These are phyloP conservation scores for Aspergillus novoparasiticus DNA, from an alignment of 2,329 filamentous ascomycete species.

Conservation along the genomic window DNA sequence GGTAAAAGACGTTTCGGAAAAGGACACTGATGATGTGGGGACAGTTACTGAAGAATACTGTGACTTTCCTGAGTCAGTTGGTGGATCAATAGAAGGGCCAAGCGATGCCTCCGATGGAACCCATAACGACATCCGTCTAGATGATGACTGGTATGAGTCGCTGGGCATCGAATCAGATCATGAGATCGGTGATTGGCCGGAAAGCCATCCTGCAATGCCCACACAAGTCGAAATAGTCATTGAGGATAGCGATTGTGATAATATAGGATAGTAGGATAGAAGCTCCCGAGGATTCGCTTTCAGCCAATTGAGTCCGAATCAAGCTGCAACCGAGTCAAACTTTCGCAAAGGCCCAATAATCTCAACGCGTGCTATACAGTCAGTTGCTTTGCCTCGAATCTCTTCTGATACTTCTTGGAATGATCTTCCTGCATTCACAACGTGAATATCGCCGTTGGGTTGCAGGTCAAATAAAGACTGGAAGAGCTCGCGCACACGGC, in stretches of 20 bases:
- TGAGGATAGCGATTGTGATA: conserved; percentile 59
- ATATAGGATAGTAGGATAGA: conserved; percentile 48
- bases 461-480: conserved; percentile 52
- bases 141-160: conserved; percentile 38
- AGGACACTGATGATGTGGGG: background rate
- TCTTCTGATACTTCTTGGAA: conserved; percentile 55
- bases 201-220: conserved; percentile 12
- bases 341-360: conserved; percentile 37
- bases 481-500: conserved; percentile 75
- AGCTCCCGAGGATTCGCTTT: background rate
- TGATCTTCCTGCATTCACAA: conserved; percentile 57
- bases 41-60: background rate
- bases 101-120: conserved; percentile 20
- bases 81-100: conserved; percentile 12
- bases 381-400: conserved; percentile 33
- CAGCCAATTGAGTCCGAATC: background rate
- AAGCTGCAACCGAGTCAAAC: conserved; percentile 31
- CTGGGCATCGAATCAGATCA: conserved; percentile 31
- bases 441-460: conserved; percentile 55
- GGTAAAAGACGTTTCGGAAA: background rate
- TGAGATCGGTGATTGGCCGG: conserved; percentile 19
- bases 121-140: conserved; percentile 28
- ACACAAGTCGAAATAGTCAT: conserved; percentile 48
- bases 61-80: background rate
- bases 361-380: conserved; percentile 36